Conservation (phyloP, 192 early-diverging fungal genomes). For the Coemansia sp. region DNA sequence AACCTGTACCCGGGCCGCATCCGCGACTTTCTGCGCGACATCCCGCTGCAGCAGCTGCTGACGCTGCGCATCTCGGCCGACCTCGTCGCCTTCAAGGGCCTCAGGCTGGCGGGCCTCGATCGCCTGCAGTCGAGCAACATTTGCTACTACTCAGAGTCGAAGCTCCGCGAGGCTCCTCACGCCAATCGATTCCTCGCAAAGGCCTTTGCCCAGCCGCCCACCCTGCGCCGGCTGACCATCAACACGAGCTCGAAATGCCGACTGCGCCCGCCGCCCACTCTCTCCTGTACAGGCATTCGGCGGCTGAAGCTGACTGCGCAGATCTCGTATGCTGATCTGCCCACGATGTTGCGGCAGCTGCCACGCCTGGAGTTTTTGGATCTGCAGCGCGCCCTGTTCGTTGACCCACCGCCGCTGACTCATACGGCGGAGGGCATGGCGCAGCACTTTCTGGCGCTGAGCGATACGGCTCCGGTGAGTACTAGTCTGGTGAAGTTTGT, state of each 20-base stretch:
- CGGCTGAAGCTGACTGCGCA: constrained; percentile 22
- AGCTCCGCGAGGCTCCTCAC: constrained; percentile 27
- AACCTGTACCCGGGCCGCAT: constrained; percentile 40
- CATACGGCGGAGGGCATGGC: constrained; percentile 40
- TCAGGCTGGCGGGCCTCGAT: constrained; percentile 21
- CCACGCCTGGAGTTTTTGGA: constrained; percentile 33
- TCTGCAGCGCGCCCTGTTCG: constrained; percentile 22
- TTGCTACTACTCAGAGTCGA: constrained; percentile 17
- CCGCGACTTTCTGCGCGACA: constrained; percentile 29
- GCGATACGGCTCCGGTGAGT: constrained; percentile 31
- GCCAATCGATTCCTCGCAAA: constrained; percentile 31
- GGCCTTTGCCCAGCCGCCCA: constrained; percentile 19
- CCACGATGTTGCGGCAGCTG: constrained; percentile 20
- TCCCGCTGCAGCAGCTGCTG: constrained; percentile 28
- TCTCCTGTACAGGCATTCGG: constrained; percentile 20
- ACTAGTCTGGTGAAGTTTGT: constrained; percentile 33
- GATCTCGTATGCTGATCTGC: constrained; percentile 25
- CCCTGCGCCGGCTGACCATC: constrained; percentile 16
- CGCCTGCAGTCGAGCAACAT: constrained; percentile 15
- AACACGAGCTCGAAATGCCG: constrained; percentile 22
- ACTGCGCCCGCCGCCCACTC: constrained; percentile 18
- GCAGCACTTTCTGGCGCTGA: constrained; percentile 10
- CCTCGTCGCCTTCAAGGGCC: constrained; percentile 38
- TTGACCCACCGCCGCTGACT: constrained; percentile 25
- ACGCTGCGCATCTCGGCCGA: constrained; percentile 34